Percentiles rank a stretch among this genome's conserved stretches.
Evolutionary conservation across 2,329 filamentous ascomycete species (phyloP).

Genomic region (Sporothrix variecibatus): DNA sequence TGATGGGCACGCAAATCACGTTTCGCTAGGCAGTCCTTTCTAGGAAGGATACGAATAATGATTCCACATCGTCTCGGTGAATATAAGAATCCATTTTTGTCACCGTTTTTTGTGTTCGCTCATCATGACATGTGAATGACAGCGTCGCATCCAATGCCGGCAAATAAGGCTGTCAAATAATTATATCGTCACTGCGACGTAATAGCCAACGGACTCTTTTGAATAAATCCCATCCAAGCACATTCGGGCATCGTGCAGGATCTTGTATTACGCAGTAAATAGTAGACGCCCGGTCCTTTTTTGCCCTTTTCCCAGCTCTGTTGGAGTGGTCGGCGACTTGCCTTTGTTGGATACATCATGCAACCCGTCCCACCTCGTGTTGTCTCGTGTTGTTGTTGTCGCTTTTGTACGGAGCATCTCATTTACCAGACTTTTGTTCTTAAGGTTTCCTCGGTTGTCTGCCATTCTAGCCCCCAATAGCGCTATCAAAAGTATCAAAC

Average conservation of each 20-base stretch:
- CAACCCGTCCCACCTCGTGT: background rate
- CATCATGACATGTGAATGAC: background rate
- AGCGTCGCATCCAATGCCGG: background rate
- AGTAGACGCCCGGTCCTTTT: background rate
- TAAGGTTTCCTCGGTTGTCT: no score
- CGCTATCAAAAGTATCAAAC: background rate
- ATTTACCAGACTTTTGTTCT: background rate
- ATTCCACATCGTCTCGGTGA: background rate
- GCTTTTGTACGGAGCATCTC: background rate
- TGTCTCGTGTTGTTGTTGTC: no score
- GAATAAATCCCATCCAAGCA: background rate
- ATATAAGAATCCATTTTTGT: background rate
- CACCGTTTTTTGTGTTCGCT: background rate
- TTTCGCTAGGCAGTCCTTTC: constrained; percentile 43
- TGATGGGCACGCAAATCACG: constrained; percentile 72
- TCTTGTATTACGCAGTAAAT: background rate
- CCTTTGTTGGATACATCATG: background rate
- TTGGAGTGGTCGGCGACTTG: background rate
- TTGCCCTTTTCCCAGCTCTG: background rate
- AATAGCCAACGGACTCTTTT: background rate
- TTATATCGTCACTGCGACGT: background rate
- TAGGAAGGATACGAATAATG: background rate
- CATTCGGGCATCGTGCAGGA: background rate
- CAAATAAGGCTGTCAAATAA: background rate
- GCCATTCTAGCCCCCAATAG: background rate